Conservation (phyloP, 768 basidiomycete species). For the Mycena polygramma region DNA sequence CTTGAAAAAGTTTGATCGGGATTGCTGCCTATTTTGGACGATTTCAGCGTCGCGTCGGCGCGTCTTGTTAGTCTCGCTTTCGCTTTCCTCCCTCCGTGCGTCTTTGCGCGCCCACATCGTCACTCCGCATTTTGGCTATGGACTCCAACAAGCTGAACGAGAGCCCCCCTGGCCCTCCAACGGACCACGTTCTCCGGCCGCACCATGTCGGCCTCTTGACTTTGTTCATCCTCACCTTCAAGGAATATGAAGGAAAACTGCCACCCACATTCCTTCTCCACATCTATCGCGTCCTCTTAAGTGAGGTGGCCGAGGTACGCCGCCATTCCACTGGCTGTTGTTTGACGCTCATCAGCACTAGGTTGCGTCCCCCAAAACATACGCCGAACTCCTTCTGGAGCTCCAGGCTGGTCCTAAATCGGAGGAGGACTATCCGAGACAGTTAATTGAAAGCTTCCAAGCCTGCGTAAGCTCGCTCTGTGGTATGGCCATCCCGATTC, state of each 20-base stretch:
- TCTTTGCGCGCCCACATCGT: too few species aligned
- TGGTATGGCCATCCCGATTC: neutral
- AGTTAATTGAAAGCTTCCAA: conserved; percentile 61
- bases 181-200: conserved; percentile 77
- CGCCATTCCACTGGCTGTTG: conserved; percentile 14
- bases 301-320: conserved; percentile 79
- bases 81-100: too few species aligned
- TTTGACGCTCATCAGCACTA: conserved; percentile 44
- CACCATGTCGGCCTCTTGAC: conserved; percentile 82
- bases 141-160: too few species aligned
- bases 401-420: conserved; percentile 61
- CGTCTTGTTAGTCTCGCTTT: neutral
- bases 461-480: conserved; percentile 46
- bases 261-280: conserved; percentile 72
- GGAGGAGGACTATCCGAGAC: conserved; percentile 56
- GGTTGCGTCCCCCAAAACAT: conserved; percentile 75
- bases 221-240: conserved; percentile 73
- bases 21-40: conserved; percentile 25
- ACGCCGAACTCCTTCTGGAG: conserved; percentile 60
- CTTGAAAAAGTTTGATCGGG: neutral
- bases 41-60: conserved; percentile 8
- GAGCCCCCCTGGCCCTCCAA: conserved; percentile 59
- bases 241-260: conserved; percentile 67
- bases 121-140: too few species aligned
- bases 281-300: conserved; percentile 74